A percentile compares a stretch with the other conserved stretches of the same genome.
phyloP scores from a whole-genome alignment of 805 yeast genomes.

The Maudiozyma turicensis region DNA sequence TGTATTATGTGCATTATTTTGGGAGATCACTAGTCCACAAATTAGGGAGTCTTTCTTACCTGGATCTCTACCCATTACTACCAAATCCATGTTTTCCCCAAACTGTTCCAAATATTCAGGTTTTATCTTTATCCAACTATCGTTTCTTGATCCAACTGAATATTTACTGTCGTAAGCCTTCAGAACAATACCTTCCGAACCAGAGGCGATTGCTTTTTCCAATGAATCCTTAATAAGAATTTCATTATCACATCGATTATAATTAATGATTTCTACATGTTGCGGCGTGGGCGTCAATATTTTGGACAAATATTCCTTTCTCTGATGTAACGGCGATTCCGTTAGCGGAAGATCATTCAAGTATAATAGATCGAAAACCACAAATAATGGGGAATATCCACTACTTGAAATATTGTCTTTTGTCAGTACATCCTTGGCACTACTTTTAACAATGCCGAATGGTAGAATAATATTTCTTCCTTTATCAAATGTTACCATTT shows the following conservation, averaged over 20 bases:
- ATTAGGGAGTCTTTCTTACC: slow-evolving; percentile 61
- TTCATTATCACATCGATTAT: slow-evolving; percentile 33
- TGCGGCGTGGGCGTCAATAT: slow-evolving; percentile 35
- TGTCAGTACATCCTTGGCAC: slow-evolving; percentile 48
- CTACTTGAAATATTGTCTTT: slow-evolving; percentile 32
- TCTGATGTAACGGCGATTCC: slow-evolving; percentile 39
- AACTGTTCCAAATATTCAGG: slow-evolving; percentile 83
- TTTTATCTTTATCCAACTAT: slow-evolving; percentile 79
- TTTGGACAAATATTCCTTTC: slow-evolving; percentile 44
- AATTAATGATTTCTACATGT: slow-evolving; percentile 41
- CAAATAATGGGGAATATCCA: slow-evolving; percentile 42
- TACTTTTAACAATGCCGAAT: slow-evolving; percentile 67
- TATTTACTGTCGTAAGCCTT: slow-evolving; percentile 56
- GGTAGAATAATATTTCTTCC: slow-evolving; percentile 49
- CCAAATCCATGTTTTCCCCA: slow-evolving; percentile 77
- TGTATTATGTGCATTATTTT: slow-evolving; percentile 10
- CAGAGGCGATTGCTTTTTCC: slow-evolving; percentile 44
- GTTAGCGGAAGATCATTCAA: slow-evolving; percentile 60
- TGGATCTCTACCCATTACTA: slow-evolving; percentile 68
- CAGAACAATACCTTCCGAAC: slow-evolving; percentile 76
- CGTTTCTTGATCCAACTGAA: slow-evolving; percentile 47
- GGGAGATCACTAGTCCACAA: slow-evolving; percentile 55
- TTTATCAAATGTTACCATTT: slow-evolving; percentile 83
- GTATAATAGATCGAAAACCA: slow-evolving; percentile 65
- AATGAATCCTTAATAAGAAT: slow-evolving; percentile 49